These are phyloP conservation scores for Aphanomyces cochlioides DNA, from an alignment of 352 stramenopile species.

Conservation along the genomic window DNA sequence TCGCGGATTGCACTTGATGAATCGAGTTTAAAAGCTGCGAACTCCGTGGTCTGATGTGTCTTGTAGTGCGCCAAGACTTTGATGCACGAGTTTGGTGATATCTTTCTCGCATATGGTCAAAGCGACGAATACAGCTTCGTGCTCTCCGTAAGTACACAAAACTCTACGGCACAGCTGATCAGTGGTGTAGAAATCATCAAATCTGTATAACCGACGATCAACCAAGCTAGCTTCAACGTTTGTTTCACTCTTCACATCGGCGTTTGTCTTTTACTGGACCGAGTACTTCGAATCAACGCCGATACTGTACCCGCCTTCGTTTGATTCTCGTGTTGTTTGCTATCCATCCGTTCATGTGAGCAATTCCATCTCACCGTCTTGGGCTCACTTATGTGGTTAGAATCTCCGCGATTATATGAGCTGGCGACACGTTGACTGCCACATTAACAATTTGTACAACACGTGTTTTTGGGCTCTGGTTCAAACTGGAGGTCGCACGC, in stretches of 20 bases:
- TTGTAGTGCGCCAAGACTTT: conserved; percentile 32
- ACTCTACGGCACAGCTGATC: neutral
- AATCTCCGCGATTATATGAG: conserved; percentile 43
- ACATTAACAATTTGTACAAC: conserved; percentile 50
- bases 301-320: conserved; percentile 37
- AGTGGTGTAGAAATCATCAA: conserved; percentile 30
- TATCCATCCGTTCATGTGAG: conserved; percentile 36
- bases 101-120: conserved; percentile 40
- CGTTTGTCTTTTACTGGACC: conserved; percentile 46
- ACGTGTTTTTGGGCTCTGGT: conserved; percentile 43
- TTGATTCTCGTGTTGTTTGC: conserved; percentile 39
- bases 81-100: conserved; percentile 38
- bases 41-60: neutral
- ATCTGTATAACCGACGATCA: conserved; percentile 35
- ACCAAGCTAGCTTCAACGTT: conserved; percentile 42
- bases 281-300: conserved; percentile 31
- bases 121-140: conserved; percentile 45
- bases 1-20: conserved; percentile 37
- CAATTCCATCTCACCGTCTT: too few relatives aligned
- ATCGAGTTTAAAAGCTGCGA: conserved; percentile 24
- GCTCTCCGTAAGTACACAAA: conserved; percentile 18
- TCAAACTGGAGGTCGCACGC: conserved; percentile 30
- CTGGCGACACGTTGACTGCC: conserved; percentile 42
- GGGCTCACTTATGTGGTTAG: conserved; percentile 2
- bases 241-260: conserved; percentile 39